Evolutionary conservation across 2,329 filamentous ascomycete species (phyloP), one percentile per base, ranked within the genome.

Genomic region (Neocatenulostroma microsporum): DNA sequence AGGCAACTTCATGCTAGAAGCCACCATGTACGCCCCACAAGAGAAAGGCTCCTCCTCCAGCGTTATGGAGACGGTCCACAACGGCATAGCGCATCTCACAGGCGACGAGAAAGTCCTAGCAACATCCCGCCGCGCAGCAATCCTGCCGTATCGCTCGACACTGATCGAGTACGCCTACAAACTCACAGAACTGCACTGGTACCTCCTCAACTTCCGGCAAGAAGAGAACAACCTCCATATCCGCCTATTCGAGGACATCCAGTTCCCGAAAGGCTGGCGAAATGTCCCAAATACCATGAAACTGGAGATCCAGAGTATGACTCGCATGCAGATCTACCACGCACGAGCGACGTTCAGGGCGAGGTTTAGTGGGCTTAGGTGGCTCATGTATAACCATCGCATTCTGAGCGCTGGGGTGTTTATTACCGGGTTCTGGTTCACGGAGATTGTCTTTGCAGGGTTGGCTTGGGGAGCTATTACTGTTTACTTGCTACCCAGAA

Each of bases 1-100:
- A 11, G 91, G 91, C 19, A 96, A 96, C 64, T 96, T 95, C 69
- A 98, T 98, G 91, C 67, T 96, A 13, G 80, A 84, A 30, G 66
- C 94, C 12, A 74, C 78, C 42, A 73, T 94, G 34, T 71, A 84
- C 33, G 61, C 49, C 7, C 36, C 60, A 6, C 54, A 51, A 5
- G 61, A 53, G 48, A 54, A 54, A 19, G n/a, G n/a, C n/a, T n/a
- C n/a, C n/a, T 23, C 20, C n/a, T 21, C 12, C 7, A 35, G 15
- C 15, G 32, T 37, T 11, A 34, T 44, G 30, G 39, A 45, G 10
- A 42, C 42, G 5, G 33, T 52, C 12, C 39, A 49, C 21, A 39
- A 44, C 14, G 44, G 40, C 7, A 33, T 52, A 14, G 21, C 40
- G 12, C 36, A 46, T 3, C 40, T 41, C 9, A 36, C 41, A 10